Evolutionary conservation across 2,329 filamentous ascomycete genomes (phyloP).

Genomic region (Colletotrichum magnum): DNA sequence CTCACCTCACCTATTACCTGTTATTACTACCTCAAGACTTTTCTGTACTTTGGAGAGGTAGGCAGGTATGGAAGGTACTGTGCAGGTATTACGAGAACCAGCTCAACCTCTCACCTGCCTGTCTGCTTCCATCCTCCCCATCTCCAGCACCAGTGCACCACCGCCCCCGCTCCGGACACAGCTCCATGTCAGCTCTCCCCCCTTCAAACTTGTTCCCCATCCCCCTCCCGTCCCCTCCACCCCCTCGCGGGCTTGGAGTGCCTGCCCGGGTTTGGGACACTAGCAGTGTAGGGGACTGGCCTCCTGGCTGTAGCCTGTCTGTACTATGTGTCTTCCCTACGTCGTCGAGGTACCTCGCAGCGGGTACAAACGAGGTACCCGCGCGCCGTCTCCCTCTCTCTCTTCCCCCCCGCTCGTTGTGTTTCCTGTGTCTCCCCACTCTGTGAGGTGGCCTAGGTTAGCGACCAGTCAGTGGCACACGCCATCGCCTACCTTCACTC

Average conservation of each 20-base stretch:
- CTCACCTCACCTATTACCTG: no score
- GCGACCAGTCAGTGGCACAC: background rate
- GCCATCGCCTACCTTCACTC: no score
- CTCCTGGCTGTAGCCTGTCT: background rate
- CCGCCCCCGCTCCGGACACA: background rate
- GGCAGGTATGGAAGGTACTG: no score
- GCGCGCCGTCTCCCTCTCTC: background rate
- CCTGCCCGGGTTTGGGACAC: background rate
- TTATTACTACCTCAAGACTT: no score
- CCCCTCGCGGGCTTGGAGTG: constrained; percentile 1
- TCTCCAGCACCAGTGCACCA: no score
- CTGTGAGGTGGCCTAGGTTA: no score
- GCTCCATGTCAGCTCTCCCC: constrained; percentile 20
- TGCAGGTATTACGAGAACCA: no score
- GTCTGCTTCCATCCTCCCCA: no score
- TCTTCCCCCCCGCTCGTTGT: background rate
- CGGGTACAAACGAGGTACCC: background rate
- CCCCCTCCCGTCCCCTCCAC: constrained; percentile 8
- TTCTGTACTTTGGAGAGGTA: no score
- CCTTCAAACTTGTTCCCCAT: constrained; percentile 18
- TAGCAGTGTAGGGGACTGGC: background rate
- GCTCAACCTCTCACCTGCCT: no score
- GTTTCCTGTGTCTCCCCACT: no score
- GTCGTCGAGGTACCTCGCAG: no score
- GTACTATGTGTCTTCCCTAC: background rate